phyloP scores from a whole-genome alignment of 805 yeast genomes.

The Yamadazyma philogaea region DNA sequence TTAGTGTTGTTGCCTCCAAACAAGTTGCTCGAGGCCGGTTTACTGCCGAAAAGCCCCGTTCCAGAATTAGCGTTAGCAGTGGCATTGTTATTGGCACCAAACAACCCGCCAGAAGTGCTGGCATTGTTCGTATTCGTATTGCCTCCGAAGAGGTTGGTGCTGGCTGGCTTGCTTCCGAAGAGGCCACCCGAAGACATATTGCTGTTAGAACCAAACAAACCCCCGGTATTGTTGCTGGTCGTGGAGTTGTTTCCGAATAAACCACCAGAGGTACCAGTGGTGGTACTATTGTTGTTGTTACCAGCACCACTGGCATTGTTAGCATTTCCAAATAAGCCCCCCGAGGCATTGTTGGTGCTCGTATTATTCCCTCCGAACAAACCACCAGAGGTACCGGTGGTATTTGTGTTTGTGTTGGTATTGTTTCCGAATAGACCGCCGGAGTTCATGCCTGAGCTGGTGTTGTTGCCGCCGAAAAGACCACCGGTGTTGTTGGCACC shows the following conservation, averaged over 20 bases:
- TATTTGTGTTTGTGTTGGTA: neutral
- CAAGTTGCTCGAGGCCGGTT: constrained; percentile 8
- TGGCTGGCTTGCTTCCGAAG: constrained; percentile 13
- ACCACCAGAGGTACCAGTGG: constrained; percentile 16
- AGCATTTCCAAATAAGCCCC: constrained; percentile 12
- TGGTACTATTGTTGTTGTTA: constrained; percentile 1
- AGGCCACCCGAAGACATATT: constrained; percentile 10
- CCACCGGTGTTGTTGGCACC: constrained; percentile 14
- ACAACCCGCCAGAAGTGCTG: constrained; percentile 18
- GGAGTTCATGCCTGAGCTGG: constrained; percentile 16
- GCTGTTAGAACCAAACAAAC: constrained; percentile 23
- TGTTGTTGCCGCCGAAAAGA: constrained; percentile 16
- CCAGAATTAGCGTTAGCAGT: neutral
- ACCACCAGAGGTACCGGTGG: constrained; percentile 10
- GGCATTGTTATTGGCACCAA: constrained; percentile 18
- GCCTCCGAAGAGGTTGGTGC: constrained; percentile 22
- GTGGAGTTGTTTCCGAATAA: too few species aligned
- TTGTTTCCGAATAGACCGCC: constrained; percentile 8
- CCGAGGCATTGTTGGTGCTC: constrained; percentile 1
- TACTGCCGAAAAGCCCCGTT: constrained; percentile 26
- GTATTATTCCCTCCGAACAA: constrained; percentile 8
- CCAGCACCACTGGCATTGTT: constrained; percentile 8
- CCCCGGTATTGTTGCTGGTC: too few species aligned
- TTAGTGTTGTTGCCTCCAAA: constrained; percentile 12
- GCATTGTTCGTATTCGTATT: constrained; percentile 9